These are phyloP conservation scores for Canavalia ensiformis DNA, from an alignment of 306 rosid genomes.

Conservation along the genomic window DNA sequence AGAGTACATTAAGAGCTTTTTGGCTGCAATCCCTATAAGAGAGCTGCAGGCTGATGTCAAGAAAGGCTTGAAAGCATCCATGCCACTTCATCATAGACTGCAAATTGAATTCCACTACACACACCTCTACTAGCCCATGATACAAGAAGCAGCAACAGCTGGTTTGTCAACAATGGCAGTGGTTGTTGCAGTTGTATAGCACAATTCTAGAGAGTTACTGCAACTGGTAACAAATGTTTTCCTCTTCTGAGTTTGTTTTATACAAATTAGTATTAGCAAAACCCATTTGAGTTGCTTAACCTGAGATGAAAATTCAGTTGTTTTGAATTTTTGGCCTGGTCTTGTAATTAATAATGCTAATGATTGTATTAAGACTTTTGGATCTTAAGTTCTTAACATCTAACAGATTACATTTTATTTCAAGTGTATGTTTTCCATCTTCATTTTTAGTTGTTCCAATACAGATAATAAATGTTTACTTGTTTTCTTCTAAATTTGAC, in stretches of 20 bases:
- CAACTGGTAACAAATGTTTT: background rate
- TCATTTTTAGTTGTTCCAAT: background rate
- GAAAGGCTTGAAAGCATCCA: constrained; percentile 72
- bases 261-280: constrained; percentile 1
- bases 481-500: no score
- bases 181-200: background rate
- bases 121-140: constrained; percentile 27
- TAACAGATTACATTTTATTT: background rate
- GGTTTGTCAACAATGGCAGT: constrained; percentile 1
- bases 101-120: constrained; percentile 79
- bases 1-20: constrained; percentile 81
- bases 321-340: constrained; percentile 33
- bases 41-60: constrained; percentile 75
- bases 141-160: background rate
- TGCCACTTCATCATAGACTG: constrained; percentile 72
- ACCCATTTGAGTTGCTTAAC: constrained; percentile 13
- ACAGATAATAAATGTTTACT: background rate
- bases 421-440: background rate
- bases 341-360: constrained; percentile 34
- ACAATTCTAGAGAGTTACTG: constrained; percentile 1
- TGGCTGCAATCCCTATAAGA: constrained; percentile 82
- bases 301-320: constrained; percentile 29
- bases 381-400: no score
- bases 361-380: background rate
- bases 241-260: constrained; percentile 11